Conservation (phyloP, 768 basidiomycete species). For the Lactarius hatsudake region DNA sequence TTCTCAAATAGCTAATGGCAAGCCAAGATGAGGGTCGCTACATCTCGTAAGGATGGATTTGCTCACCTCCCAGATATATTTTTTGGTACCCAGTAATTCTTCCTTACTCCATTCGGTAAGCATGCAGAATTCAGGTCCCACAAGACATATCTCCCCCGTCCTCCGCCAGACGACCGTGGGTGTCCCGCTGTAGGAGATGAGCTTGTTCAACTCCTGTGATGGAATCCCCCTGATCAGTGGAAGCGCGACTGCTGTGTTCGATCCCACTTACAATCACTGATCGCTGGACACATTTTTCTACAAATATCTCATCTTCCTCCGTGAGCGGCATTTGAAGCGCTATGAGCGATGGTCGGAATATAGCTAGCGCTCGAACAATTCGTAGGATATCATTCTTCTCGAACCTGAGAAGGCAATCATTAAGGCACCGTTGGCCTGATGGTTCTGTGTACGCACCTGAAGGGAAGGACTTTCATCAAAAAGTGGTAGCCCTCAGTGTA, state of each 20-base stretch:
- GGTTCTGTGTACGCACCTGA: conserved; percentile 54
- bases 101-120: conserved; percentile 88
- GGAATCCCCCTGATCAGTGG: conserved; percentile 14
- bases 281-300: conserved; percentile 93
- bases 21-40: conserved; percentile 14
- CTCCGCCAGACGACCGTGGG: conserved; percentile 97
- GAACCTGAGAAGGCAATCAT: conserved; percentile 51
- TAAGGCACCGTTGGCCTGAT: background rate
- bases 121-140: conserved; percentile 94
- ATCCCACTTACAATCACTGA: conserved; percentile 69
- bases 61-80: conserved; percentile 65
- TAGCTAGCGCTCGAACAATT: conserved; percentile 90
- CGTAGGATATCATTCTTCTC: conserved; percentile 95
- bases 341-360: conserved; percentile 94
- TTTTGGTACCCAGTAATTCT: conserved; percentile 62
- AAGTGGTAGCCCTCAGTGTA: conserved; percentile 97
- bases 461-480: conserved; percentile 89
- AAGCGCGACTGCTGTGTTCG: conserved; percentile 10
- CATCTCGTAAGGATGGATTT: background rate
- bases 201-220: conserved; percentile 86
- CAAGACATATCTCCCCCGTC: conserved; percentile 96
- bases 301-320: conserved; percentile 93
- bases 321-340: conserved; percentile 97
- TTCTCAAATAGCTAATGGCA: conserved; percentile 80
- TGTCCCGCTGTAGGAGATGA: conserved; percentile 95